Evolutionary conservation across 768 basidiomycete species (phyloP), one percentile per base, ranked within the genome.

Genomic region (Mycena galericulata): DNA sequence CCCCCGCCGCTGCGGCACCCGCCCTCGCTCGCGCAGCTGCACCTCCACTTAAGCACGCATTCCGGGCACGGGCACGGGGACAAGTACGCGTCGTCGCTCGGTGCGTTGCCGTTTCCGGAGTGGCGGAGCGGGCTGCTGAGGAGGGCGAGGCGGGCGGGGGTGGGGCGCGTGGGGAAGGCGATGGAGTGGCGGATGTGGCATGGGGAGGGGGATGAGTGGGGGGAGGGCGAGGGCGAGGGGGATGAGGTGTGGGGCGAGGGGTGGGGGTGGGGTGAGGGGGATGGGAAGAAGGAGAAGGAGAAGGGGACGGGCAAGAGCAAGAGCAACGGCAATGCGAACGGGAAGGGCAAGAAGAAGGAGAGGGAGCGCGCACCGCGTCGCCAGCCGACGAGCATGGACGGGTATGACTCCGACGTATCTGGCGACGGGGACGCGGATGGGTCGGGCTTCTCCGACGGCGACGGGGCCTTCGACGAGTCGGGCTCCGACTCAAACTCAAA

Each of bases 61-160:
- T n/a, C n/a, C n/a, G n/a, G n/a, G n/a, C n/a, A n/a, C n/a, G n/a
- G n/a, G n/a, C n/a, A n/a, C n/a, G n/a, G n/a, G n/a, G n/a, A n/a
- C n/a, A n/a, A 15, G 40, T 34, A 3, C 68, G 72, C 32, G 34
- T 36, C 34, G 8, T 72, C 74, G 17, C 79, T 82, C 20, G 80
- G 82, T 5, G 81, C 85, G 0, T 75, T 90, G 1, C 86, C 85
- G 0, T 92, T 90, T 75, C 91, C 91, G 0, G 90, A 91, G 70
- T 93, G 91, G 91, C 85, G 91, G 0, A 72, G 80, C 0, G 81
- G 82, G 2, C 73, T 89, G 0, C 81, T 87, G 2, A 78, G 82
- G 43, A 82, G 84, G 45, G 90, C 90, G 0, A 83, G 85, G 14
- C 81, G 82, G 30, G 86, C 89, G 15, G 89, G 90, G 0, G 79